These are phyloP conservation scores for Cryptosporidium ubiquitum DNA, from an alignment of 169 alveolate species.

Conservation along the genomic window DNA sequence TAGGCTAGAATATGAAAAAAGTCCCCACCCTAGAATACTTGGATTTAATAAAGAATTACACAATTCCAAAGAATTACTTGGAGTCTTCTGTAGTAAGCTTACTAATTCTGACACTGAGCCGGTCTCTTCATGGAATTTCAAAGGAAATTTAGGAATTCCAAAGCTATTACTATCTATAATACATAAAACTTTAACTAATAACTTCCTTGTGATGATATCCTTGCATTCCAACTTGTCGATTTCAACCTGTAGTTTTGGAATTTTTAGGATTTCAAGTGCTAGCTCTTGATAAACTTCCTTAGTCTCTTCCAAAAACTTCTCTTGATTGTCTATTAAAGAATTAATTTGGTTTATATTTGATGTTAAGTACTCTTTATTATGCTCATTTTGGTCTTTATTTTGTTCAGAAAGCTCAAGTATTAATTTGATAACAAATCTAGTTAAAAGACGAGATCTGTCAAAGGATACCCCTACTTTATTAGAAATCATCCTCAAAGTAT, in stretches of 20 bases:
- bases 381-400: neutral
- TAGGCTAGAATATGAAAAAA: conserved; percentile 47
- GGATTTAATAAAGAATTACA: conserved; percentile 33
- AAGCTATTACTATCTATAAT: conserved; percentile 67
- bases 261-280: conserved; percentile 18
- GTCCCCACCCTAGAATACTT: conserved; percentile 60
- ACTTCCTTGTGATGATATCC: neutral
- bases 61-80: conserved; percentile 20
- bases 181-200: conserved; percentile 16
- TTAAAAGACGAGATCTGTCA: conserved; percentile 26
- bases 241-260: neutral
- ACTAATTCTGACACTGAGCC: neutral
- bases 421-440: conserved; percentile 15
- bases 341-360: conserved; percentile 16
- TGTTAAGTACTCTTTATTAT: neutral
- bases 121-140: neutral
- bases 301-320: neutral
- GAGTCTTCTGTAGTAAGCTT: neutral
- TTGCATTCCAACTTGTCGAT: neutral
- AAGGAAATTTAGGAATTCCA: conserved; percentile 50
- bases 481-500: neutral
- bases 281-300: neutral
- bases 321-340: neutral
- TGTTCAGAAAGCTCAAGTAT: neutral
- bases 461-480: conserved; percentile 19